Percentiles rank a stretch among this genome's conserved stretches.
Evolutionary conservation across 1,284 basidiomycete genomes (phyloP).

Genomic region (Tausonia pullulans): DNA sequence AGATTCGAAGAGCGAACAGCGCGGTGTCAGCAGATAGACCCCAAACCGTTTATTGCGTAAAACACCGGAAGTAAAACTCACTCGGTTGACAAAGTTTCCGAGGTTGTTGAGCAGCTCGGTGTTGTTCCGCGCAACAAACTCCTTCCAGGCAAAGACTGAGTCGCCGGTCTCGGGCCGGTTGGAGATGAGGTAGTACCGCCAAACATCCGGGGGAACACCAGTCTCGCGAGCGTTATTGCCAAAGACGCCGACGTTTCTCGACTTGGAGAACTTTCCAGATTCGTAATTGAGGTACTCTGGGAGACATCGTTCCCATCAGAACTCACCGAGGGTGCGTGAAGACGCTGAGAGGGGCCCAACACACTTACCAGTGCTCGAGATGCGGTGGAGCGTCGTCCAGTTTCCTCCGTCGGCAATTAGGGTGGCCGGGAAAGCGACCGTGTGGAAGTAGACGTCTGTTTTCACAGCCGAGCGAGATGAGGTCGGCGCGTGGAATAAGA

Average conservation of each 20-base stretch:
- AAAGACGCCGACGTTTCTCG: conserved; percentile 91
- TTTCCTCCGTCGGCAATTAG: conserved; percentile 77
- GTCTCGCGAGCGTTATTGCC: conserved; percentile 90
- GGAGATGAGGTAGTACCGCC: conserved; percentile 93
- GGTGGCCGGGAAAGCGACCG: conserved; percentile 87
- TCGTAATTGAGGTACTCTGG: conserved; percentile 97
- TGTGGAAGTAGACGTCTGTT: conserved; percentile 90
- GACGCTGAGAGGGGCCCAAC: background rate
- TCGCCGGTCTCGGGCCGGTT: conserved; percentile 90
- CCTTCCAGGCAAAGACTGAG: conserved; percentile 93
- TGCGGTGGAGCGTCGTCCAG: conserved; percentile 91
- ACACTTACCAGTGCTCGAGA: conserved; percentile 77
- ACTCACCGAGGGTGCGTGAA: conserved; percentile 4
- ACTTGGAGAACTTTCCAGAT: conserved; percentile 98
- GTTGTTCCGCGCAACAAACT: conserved; percentile 91
- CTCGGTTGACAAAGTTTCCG: conserved; percentile 96
- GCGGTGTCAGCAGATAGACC: background rate
- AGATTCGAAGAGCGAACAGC: background rate
- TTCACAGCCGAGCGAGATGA: background rate
- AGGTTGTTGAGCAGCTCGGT: conserved; percentile 91
- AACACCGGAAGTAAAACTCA: conserved; percentile 21
- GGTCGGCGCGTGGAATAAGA: background rate
- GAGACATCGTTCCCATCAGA: background rate
- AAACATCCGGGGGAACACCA: conserved; percentile 83
- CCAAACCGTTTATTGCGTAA: too few species aligned